Evolutionary conservation across 306 rosid genomes (phyloP), one percentile per base, ranked within the genome.

Genomic region (Aeschynomene evenia): DNA sequence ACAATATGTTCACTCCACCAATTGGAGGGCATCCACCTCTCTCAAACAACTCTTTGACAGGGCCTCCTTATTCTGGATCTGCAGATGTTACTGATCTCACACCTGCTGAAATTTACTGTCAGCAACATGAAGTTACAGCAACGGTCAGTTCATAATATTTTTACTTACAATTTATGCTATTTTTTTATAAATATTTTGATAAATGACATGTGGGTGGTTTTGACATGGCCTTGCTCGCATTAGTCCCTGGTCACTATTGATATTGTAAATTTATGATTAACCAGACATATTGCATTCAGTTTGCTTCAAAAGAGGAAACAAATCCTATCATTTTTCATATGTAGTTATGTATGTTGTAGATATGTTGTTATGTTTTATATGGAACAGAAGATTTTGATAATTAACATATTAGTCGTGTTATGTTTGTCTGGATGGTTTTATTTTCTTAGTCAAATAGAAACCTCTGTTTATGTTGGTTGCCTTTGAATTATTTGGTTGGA

Each of bases 91-190:
- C 88, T 11, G 71, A 81, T 72, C 85, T 91, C 74, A 87, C 99
- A 24, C 87, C 95, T 11, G 91, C 77, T 85, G 96, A 89, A 85
- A 77, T 71, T 74, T 95, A 95, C 77, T 70, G 95, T 66, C 96
- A 84, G 82, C 88, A 91, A 40, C 95, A 95, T 65, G 99, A 95
- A 89, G 95, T 95, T 75, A 85, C 91, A 59, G 97, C 95, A 64
- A 60, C 92, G 89, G 99, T 94, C 16, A 62, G 96, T 81, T n/a
- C n/a, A 70, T 57, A 49, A 10, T 57, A n/a, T 39, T 3, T 31
- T 36, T 16, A 61, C 37, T 1, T 53, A 15, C 36, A 9, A 37
- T 64, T 22, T 18, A 9, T 45, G 16, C 15, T 28, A 23, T 54
- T 46, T 67, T 60, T 40, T 61, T 58, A 37, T 63, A 10, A 64